Conservation (phyloP, 495 filamentous ascomycete genomes). For the Lichina pygmaea region DNA sequence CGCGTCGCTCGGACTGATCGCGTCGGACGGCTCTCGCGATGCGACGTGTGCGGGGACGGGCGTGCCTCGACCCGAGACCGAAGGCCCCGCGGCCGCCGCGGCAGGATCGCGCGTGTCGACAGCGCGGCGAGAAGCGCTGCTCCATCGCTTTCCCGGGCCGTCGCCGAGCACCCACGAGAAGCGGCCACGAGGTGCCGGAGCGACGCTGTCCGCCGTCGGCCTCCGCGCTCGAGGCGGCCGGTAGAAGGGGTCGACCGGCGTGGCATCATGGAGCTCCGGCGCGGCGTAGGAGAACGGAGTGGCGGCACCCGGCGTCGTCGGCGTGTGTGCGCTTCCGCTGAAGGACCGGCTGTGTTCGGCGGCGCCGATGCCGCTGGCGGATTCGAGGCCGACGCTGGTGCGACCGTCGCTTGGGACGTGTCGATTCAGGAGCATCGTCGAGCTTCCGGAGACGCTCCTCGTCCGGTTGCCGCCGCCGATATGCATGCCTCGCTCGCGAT, state of each 20-base stretch:
- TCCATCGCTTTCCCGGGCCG: conserved; percentile 20
- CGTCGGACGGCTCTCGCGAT: conserved; percentile 25
- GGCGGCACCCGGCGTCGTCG: conserved; percentile 37
- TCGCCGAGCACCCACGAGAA: conserved; percentile 25
- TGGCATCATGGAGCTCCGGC: conserved; percentile 6
- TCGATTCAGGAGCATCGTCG: conserved; percentile 40
- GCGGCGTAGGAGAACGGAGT: conserved; percentile 44
- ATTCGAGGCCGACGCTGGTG: conserved; percentile 18
- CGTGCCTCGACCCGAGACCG: conserved; percentile 22
- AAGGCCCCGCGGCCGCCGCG: conserved; percentile 17
- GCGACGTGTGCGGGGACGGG: conserved; percentile 24
- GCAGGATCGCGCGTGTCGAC: conserved; percentile 14
- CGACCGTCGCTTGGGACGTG: conserved; percentile 20
- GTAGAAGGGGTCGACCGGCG: conserved; percentile 46
- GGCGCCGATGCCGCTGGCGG: conserved; percentile 16
- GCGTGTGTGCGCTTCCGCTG: conserved; percentile 27
- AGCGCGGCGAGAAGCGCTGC: conserved; percentile 6
- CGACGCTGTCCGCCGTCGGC: conserved; percentile 23
- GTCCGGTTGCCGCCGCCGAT: conserved; percentile 31
- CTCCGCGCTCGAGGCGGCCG: conserved; percentile 50
- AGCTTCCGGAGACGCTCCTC: conserved; percentile 65
- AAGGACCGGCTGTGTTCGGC: conserved; percentile 18
- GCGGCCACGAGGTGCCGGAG: conserved; percentile 14
- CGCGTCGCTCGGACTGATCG: conserved; percentile 15
- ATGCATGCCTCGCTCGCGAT: conserved; percentile 35